Percentiles rank a stretch among this genome's conserved stretches.
These are phyloP conservation scores for Colletotrichum lupini DNA, from an alignment of 2,329 filamentous ascomycete genomes.

Conservation along the genomic window DNA sequence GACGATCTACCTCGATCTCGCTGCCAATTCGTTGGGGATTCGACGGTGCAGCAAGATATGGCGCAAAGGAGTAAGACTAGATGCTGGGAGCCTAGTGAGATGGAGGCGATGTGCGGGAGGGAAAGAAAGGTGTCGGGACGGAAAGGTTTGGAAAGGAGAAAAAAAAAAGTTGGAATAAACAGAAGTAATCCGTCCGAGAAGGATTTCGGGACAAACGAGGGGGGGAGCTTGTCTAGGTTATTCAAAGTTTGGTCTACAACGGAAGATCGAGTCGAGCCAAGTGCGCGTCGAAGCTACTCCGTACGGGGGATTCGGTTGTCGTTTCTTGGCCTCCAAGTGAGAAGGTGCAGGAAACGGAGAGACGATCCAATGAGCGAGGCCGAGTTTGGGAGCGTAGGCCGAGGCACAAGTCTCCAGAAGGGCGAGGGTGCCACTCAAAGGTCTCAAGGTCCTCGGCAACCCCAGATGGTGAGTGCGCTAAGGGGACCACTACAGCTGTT, in stretches of 20 bases:
- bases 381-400: slow-evolving; percentile 30
- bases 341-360: slow-evolving; percentile 12
- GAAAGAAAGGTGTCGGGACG: not conserved
- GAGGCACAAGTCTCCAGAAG: slow-evolving; percentile 28
- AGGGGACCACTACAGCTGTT: slow-evolving; percentile 6
- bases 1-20: slow-evolving; percentile 4
- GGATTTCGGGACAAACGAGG: slow-evolving; percentile 8
- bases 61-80: not conserved
- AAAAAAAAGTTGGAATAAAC: slow-evolving; percentile 15
- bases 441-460: slow-evolving; percentile 35
- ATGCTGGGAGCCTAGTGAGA: not conserved
- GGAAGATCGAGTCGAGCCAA: not conserved
- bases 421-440: slow-evolving; percentile 23
- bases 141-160: not conserved
- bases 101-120: not conserved
- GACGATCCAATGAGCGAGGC: slow-evolving; percentile 25
- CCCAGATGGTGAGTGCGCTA: slow-evolving; percentile 26
- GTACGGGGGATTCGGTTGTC: slow-evolving; percentile 1
- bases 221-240: slow-evolving; percentile 7
- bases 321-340: not conserved
- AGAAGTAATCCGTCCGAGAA: slow-evolving; percentile 8
- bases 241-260: slow-evolving; percentile 7
- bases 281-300: not conserved
- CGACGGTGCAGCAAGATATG: not conserved
- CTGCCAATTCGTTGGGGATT: slow-evolving; percentile 8